phyloP scores from a whole-genome alignment of 2,329 filamentous ascomycete species.

The Bipolaris zeicola region DNA sequence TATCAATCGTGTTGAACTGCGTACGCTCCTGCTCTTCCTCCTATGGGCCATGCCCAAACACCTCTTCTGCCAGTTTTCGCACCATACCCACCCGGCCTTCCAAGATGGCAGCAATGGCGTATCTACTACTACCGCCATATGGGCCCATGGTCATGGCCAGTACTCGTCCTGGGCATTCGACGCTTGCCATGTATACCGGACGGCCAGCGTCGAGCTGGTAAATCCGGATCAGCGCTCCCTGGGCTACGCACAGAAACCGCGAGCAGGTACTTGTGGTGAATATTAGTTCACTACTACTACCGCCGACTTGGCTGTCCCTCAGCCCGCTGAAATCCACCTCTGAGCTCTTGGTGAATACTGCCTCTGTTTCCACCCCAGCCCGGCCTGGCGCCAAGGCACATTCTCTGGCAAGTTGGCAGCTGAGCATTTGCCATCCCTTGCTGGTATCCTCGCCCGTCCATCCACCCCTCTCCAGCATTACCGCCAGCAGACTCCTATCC shows the following conservation, averaged over 20 bases:
- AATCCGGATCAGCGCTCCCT: conserved; percentile 61
- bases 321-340: conserved; percentile 47
- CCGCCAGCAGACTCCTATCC: conserved; percentile 56
- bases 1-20: conserved; percentile 34
- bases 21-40: background rate
- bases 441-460: conserved; percentile 46
- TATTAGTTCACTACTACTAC: conserved; percentile 33
- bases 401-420: conserved; percentile 56
- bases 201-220: conserved; percentile 54
- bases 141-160: conserved; percentile 68
- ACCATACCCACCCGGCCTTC: conserved; percentile 66
- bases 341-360: conserved; percentile 22
- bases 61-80: conserved; percentile 53
- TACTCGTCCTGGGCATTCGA: conserved; percentile 63
- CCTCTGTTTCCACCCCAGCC: conserved; percentile 36
- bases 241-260: conserved; percentile 61
- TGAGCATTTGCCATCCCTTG: conserved; percentile 50
- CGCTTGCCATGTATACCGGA: conserved; percentile 56
- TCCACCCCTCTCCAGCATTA: conserved; percentile 62
- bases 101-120: conserved; percentile 64
- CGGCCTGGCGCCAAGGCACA: conserved; percentile 53
- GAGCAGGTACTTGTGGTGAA: conserved; percentile 65
- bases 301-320: conserved; percentile 30
- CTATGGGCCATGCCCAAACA: background rate
- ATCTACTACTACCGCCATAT: conserved; percentile 54